phyloP scores from a whole-genome alignment of 305 asterid genomes.

The Striga hermonthica region DNA sequence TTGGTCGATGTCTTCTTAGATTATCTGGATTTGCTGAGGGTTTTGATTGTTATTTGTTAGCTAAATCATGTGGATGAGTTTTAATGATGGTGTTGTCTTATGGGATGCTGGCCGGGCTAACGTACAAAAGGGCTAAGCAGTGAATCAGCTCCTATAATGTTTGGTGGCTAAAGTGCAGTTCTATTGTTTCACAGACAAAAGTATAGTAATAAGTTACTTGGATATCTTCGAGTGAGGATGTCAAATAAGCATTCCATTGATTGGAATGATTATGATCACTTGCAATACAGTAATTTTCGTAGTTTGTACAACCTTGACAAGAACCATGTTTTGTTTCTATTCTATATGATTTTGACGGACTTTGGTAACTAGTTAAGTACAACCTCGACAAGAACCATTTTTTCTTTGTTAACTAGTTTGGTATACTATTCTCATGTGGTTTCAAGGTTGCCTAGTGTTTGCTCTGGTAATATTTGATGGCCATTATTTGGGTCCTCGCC shows the following conservation, averaged over 20 bases:
- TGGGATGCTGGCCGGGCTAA: background rate
- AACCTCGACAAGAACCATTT: background rate
- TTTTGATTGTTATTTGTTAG: conserved; percentile 11
- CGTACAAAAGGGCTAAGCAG: background rate
- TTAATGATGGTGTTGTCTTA: background rate
- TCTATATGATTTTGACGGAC: background rate
- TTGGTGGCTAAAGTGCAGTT: conserved; percentile 1
- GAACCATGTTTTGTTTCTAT: background rate
- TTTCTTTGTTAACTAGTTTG: background rate
- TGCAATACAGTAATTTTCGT: background rate
- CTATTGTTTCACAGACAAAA: background rate
- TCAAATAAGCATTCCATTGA: conserved; percentile 13
- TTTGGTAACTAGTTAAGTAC: background rate
- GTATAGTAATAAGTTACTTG: background rate
- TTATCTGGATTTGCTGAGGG: conserved; percentile 16
- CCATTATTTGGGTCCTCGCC: background rate
- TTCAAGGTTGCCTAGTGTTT: background rate
- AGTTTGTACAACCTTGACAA: background rate
- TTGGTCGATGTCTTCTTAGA: conserved; percentile 1
- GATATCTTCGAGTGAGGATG: background rate
- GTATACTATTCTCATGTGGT: conserved; percentile 1
- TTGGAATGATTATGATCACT: conserved; percentile 3
- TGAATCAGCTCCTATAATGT: background rate
- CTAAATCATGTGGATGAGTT: background rate
- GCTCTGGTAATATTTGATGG: conserved; percentile 6